Base-by-base conservation (phyloP, 2,329 filamentous ascomycete species). In the Bipolaris sorokiniana region DNA sequence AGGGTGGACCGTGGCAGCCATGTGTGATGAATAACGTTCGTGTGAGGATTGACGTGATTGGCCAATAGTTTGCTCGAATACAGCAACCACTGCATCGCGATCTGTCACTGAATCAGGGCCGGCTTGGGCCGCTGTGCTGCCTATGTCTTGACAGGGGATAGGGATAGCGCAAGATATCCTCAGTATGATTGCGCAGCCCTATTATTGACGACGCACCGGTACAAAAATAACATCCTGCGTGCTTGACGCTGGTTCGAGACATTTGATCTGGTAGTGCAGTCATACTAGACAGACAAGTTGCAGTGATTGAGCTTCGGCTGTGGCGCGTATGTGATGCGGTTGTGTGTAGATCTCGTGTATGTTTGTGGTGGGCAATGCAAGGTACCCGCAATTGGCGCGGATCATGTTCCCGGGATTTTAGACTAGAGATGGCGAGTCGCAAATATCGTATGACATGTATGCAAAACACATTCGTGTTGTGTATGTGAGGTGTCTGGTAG, bases 331-430 rank as follows among this genome's bases (percentile, higher is more conserved):
- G 40, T 15, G 40, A 41, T 41, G 34, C 10, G 45, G 36, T 52
- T 49, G 38, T 23, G 38, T 36, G 54, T 28, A 48, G 49, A 57
- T 57, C 54, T 15, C 10, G 23, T 38, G n/a, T 23, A 34, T 42
- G 37, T 33, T 46, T n/a, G 40, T 31, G 38, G 37, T 53, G 41
- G 33, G 23, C 42, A 33, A 38, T 57, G 54, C 42, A 47, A 52
- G 53, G 54, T 57, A 57, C 54, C 45, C 45, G 50, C 41, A 42
- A 57, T 54, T 45, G 50, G 42, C 44, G n/a, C 50, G 45, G 50
- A 15, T 36, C n/a, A 11, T 20, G 23, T 33, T 54, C 20, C 50
- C 50, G 51, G 16, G 15, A 26, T 49, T 22, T 22, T 16, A 37
- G 42, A 33, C 45, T 40, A 33, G 31, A 31, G 5, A 16, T 31